These are phyloP conservation scores for Claviceps sorghi DNA, from an alignment of 2,329 filamentous ascomycete species.

Conservation along the genomic window DNA sequence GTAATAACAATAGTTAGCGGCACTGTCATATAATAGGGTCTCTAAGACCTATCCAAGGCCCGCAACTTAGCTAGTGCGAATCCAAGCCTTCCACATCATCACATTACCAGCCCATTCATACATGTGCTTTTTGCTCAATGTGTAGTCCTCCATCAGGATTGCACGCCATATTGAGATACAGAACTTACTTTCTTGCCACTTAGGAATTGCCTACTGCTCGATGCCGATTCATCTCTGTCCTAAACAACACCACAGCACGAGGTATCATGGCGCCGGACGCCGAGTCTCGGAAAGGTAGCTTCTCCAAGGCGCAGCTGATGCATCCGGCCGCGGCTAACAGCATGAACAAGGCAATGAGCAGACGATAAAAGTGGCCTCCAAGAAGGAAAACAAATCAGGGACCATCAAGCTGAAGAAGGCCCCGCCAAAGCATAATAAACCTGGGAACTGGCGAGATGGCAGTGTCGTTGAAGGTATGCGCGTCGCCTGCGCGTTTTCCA, in stretches of 20 bases:
- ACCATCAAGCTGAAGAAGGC: constrained; percentile 49
- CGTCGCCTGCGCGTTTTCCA: neutral
- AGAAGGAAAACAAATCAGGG: constrained; percentile 36
- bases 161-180: neutral
- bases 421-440: constrained; percentile 46
- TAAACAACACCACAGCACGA: neutral
- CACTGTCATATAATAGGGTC: too few relatives aligned
- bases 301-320: neutral
- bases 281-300: constrained; percentile 17
- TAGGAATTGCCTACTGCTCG: neutral
- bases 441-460: constrained; percentile 60
- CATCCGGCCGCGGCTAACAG: neutral
- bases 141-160: neutral
- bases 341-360: constrained; percentile 23
- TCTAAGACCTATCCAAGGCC: too few relatives aligned
- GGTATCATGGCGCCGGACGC: constrained; percentile 10
- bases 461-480: constrained; percentile 45
- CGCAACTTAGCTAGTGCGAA: too few relatives aligned
- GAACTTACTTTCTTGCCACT: neutral
- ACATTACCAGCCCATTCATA: neutral
- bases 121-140: neutral
- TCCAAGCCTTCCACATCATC: too few relatives aligned
- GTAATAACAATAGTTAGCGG: too few relatives aligned
- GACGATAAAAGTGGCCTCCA: constrained; percentile 49
- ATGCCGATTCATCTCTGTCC: neutral